These are phyloP conservation scores for Geotrichum bryndzae DNA, from an alignment of 1,139 yeast genomes.

Conservation along the genomic window DNA sequence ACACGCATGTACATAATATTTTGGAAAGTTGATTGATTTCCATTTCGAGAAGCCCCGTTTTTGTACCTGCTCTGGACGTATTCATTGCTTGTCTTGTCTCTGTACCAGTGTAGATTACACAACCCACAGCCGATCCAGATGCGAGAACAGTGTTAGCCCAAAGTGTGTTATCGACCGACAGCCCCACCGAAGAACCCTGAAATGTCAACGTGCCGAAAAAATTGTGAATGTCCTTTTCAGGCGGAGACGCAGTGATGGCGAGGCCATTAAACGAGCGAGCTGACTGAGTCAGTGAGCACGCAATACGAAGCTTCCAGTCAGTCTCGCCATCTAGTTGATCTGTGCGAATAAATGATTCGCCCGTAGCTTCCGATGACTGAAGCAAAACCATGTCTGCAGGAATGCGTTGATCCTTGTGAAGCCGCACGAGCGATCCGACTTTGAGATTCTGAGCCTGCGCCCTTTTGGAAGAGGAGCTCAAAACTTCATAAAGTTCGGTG, in stretches of 20 bases:
- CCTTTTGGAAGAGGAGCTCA: constrained; percentile 32
- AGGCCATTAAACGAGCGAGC: constrained; percentile 45
- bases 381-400: constrained; percentile 90
- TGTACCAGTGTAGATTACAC: constrained; percentile 80
- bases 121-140: constrained; percentile 83
- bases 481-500: constrained; percentile 69
- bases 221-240: constrained; percentile 74
- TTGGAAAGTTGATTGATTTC: constrained; percentile 88
- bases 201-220: constrained; percentile 68
- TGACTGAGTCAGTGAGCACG: constrained; percentile 66
- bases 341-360: constrained; percentile 90
- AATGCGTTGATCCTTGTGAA: constrained; percentile 76
- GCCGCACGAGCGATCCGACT: constrained; percentile 81
- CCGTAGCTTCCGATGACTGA: constrained; percentile 72
- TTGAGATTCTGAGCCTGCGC: constrained; percentile 61
- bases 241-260: constrained; percentile 62
- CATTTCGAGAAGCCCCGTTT: constrained; percentile 80
- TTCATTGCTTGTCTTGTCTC: constrained; percentile 95
- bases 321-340: constrained; percentile 99
- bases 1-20: constrained; percentile 80
- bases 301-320: constrained; percentile 91
- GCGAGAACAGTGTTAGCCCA: constrained; percentile 99
- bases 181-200: constrained; percentile 53
- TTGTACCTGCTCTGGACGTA: constrained; percentile 83
- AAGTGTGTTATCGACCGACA: constrained; percentile 82